Base-by-base conservation (phyloP, 345 rosid genomes). In the Cardiospermum halicacabum region DNA sequence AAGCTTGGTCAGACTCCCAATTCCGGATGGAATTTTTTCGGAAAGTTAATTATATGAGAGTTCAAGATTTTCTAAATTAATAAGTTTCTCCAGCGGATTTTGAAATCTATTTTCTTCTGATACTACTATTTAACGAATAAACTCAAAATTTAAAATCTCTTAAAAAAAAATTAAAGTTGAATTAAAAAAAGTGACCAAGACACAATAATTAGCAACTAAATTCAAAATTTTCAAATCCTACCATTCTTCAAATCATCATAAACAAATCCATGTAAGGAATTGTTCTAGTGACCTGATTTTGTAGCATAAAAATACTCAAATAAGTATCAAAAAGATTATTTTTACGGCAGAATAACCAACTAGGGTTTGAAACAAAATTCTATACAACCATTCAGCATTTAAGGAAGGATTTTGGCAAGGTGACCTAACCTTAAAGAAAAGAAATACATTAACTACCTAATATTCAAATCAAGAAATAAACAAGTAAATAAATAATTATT, bases 71-170 rank as follows among this genome's bases (percentile, higher is more conserved):
- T 78, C 60, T 0, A 92, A 81, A 71, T 9, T 77, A 28, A 68
- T 69, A 19, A 92, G 88, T 69, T 78, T 83, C 9, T n/a, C 69
- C 67, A 31, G 89, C 84, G 19, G 60, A 77, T 12, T 83, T 84
- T 0, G 96, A 96, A 69, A 92, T 88, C 81, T 67, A 50, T n/a
- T n/a, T n/a, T 26, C 96, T 96, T 19, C 61, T 69, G 75, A 92
- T 73, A 80, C 87, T 89, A 60, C 83, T 81, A 67, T 89, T 89
- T 25, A 86, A 69, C 9, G 89, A 71, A 56, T 87, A 92, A 58
- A 89, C 69, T 78, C 68, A 58, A 92, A 82, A 62, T 68, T 81
- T 7, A 75, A 12, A 30, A 88, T 70, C 73, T 84, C 96, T 51
- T 3, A 2, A 0, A 96, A 91, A 62, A 89, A 88, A n/a, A n/a